Base-by-base conservation (phyloP, 1,139 yeast species). In the Kodamaea anthophila region DNA sequence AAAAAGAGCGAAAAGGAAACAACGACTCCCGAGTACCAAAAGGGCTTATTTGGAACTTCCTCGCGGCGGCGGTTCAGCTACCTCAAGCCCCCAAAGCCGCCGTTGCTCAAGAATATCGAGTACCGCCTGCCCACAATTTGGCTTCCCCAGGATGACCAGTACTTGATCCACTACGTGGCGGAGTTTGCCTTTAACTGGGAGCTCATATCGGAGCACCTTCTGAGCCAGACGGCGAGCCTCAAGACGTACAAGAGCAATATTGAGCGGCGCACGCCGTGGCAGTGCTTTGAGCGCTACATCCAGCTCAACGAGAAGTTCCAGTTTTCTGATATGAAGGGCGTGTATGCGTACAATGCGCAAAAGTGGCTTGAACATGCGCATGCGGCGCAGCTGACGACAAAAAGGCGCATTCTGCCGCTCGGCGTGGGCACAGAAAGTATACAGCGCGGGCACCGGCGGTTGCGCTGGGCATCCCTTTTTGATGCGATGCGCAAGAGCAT, bases 191-290 rank as follows among this genome's bases (percentile, higher is more conserved):
- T 85, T 58, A 91, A 91, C 50, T 91, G 98, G 98, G 91, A 81
- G 37, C 70, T 88, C 29, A 85, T 91, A 10, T 76, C 96, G 1
- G 84, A 88, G 13, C 85, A 82, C 50, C 63, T 91, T 13, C 61
- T 53, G 69, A 70, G 77, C 3, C 65, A 67, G 31, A 74, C 87
- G 2, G 74, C 84, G 0, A 63, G 68, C 21, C 46, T 66, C 36
- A 65, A 68, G 47, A 75, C 80, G 10, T 85, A 85, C 51, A 74
- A 78, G 24, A 83, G 97, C 0, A 87, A 84, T 42, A 85, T 87
- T 35, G 97, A 91, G 53, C 71, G 97, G 44, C 71, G 98, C 47
- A 91, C 97, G 0, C 94, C 98, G 0, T 91, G 98, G 98, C 97
- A 88, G 51, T 91, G 97, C 51, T 91, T 91, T 61, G 98, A 91